Evolutionary conservation across 768 basidiomycete genomes (phyloP), one percentile per base, ranked within the genome.

Genomic region (Suillus brevipes): DNA sequence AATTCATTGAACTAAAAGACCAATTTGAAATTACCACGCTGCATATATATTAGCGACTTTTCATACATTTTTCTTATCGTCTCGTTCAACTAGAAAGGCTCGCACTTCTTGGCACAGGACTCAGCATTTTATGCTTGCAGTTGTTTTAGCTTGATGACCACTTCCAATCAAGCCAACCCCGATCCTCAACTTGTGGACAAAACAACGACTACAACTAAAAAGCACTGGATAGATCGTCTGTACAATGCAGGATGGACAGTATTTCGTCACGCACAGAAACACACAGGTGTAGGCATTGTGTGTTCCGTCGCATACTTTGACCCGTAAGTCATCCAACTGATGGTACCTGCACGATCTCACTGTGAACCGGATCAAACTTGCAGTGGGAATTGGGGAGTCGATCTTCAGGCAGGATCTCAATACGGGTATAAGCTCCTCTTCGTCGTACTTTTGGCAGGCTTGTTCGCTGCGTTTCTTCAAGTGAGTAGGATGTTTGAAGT

Each of bases 301-400:
- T 94, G 92, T 67, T 85, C 91, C 10, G 92, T 95, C 10, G 94
- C 94, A 0, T 96, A 95, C 76, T 92, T 93, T 72, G 92, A 94
- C 71, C 92, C 92, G 88, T 92, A 69, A 73, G 89, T 61, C n/a
- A 61, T 53, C 62, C 20, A 53, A 37, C 53, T 23, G 25, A 18
- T 60, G 18, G 37, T 25, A 13, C 13, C 52, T 67, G 25, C 50
- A 45, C 64, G 55, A 43, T 49, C 50, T 55, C 38, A 42, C 38
- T 45, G 36, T 31, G 5, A 18, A 18, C 18, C 28, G 23, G 6
- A 49, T 58, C 58, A 31, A 62, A 31, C 31, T 31, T 31, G 31
- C 3, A 90, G 89, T 23, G 92, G 94, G 36, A 96, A 95, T 72
- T 95, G 94, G 94, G 87, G 90, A 20, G 94, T 95, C 18, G 94